These are phyloP conservation scores for Salix purpurea DNA, from an alignment of 345 rosid genomes.

Conservation along the genomic window DNA sequence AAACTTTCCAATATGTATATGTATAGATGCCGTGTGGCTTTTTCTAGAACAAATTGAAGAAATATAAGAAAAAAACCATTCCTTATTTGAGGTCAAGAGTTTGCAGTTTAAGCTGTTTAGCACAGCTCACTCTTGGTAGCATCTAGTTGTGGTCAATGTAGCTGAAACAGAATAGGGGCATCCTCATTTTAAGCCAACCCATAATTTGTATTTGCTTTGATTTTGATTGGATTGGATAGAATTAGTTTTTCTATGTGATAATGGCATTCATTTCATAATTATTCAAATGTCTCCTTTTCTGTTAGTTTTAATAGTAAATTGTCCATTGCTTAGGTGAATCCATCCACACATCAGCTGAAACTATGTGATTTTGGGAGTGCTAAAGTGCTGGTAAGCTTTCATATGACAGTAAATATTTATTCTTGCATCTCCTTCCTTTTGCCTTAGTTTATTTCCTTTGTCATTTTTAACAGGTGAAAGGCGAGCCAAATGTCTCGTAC, in stretches of 20 bases:
- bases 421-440: conserved; percentile 4
- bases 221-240: background rate
- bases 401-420: background rate
- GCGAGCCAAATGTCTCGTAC: conserved; percentile 90
- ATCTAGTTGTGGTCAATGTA: background rate
- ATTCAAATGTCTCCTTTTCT: background rate
- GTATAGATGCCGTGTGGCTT: background rate
- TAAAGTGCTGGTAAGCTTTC: conserved; percentile 65
- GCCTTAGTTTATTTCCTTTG: conserved; percentile 14
- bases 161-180: background rate
- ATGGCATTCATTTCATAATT: background rate
- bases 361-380: conserved; percentile 98
- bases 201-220: background rate
- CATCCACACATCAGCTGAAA: conserved; percentile 80
- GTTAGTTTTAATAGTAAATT: background rate
- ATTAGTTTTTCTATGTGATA: background rate
- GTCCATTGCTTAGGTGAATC: conserved; percentile 67
- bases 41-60: background rate
- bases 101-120: background rate
- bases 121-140: background rate
- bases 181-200: background rate
- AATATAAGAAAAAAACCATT: background rate
- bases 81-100: background rate
- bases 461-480: conserved; percentile 55
- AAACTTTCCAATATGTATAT: background rate